Evolutionary conservation across 2,329 filamentous ascomycete species (phyloP).

Genomic region (Botrytis aclada): DNA sequence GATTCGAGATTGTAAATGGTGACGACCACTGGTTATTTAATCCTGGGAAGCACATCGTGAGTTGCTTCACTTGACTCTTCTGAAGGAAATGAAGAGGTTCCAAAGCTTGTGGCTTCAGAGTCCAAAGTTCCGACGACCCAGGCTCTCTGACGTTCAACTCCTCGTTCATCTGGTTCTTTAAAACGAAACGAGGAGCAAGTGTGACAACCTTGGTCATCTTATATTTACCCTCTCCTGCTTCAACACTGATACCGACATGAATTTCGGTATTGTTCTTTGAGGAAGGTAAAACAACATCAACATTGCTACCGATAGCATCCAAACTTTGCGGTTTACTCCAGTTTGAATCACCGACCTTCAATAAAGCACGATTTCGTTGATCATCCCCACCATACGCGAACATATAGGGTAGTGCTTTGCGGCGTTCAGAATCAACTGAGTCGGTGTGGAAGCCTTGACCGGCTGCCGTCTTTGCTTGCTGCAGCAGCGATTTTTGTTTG

Average conservation of each 20-base stretch:
- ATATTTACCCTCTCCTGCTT: slow-evolving; percentile 93
- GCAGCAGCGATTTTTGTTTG: slow-evolving; percentile 83
- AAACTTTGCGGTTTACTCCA: slow-evolving; percentile 99
- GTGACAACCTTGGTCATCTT: slow-evolving; percentile 96
- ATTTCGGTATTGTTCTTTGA: slow-evolving; percentile 71
- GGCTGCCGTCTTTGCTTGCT: slow-evolving; percentile 77
- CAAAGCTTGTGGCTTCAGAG: slow-evolving; percentile 72
- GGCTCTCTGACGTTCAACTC: slow-evolving; percentile 88
- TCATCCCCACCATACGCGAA: slow-evolving; percentile 91
- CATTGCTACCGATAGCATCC: slow-evolving; percentile 91
- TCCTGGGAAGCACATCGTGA: slow-evolving; percentile 89
- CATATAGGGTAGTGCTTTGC: slow-evolving; percentile 88
- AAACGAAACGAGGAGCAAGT: slow-evolving; percentile 83
- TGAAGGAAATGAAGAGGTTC: slow-evolving; percentile 88
- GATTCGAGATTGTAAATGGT: slow-evolving; percentile 93
- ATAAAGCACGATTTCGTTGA: slow-evolving; percentile 80
- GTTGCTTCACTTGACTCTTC: slow-evolving; percentile 76
- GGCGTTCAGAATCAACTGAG: slow-evolving; percentile 50
- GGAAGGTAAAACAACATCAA: slow-evolving; percentile 81
- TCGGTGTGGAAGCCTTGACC: slow-evolving; percentile 65
- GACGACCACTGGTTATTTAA: slow-evolving; percentile 98
- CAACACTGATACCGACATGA: slow-evolving; percentile 83
- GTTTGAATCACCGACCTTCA: slow-evolving; percentile 83
- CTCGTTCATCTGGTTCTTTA: slow-evolving; percentile 90
- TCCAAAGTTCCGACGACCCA: slow-evolving; percentile 81